A percentile compares a stretch with the other conserved stretches of the same genome.
These are phyloP conservation scores for Aspergillus vadensis DNA, from an alignment of 2,329 filamentous ascomycete species.

Conservation along the genomic window DNA sequence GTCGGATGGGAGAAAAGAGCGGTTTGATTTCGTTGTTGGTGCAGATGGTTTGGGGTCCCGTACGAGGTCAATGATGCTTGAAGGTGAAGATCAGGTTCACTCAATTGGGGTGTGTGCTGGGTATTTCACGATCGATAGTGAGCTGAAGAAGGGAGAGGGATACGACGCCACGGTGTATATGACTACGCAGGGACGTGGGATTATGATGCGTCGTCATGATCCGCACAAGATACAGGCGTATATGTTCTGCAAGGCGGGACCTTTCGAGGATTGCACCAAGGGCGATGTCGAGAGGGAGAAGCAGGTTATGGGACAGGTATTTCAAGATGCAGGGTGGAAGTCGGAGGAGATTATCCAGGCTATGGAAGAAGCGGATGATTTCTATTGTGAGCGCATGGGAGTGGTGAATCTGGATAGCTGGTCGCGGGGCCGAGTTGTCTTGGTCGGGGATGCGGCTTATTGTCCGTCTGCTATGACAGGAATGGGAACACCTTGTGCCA, in stretches of 20 bases:
- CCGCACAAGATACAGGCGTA: constrained; percentile 44
- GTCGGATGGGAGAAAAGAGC: constrained; percentile 22
- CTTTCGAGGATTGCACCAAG: constrained; percentile 28
- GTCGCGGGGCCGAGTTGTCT: constrained; percentile 48
- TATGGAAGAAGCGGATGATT: constrained; percentile 46
- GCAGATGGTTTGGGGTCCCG: constrained; percentile 33
- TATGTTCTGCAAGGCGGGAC: constrained; percentile 31
- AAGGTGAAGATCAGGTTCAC: constrained; percentile 15
- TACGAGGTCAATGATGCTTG: constrained; percentile 13
- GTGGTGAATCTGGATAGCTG: constrained; percentile 50
- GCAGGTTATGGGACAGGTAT: constrained; percentile 40
- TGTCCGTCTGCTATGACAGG: constrained; percentile 35
- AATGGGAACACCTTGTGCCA: constrained; percentile 35
- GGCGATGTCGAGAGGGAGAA: constrained; percentile 31
- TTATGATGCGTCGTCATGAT: constrained; percentile 48
- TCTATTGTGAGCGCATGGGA: constrained; percentile 50
- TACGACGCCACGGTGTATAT: constrained; percentile 42
- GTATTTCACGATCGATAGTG: constrained; percentile 42
- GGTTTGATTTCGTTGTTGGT: constrained; percentile 34
- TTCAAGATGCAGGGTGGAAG: constrained; percentile 51
- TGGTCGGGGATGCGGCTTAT: constrained; percentile 47
- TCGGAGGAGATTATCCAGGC: constrained; percentile 45
- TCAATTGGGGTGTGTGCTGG: constrained; percentile 32
- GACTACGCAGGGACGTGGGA: constrained; percentile 36
- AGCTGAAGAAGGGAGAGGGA: constrained; percentile 33